A percentile compares a stretch with the other conserved stretches of the same genome.
Conservation (phyloP, 345 rosid genomes). For the Bretschneidera sinensis region DNA sequence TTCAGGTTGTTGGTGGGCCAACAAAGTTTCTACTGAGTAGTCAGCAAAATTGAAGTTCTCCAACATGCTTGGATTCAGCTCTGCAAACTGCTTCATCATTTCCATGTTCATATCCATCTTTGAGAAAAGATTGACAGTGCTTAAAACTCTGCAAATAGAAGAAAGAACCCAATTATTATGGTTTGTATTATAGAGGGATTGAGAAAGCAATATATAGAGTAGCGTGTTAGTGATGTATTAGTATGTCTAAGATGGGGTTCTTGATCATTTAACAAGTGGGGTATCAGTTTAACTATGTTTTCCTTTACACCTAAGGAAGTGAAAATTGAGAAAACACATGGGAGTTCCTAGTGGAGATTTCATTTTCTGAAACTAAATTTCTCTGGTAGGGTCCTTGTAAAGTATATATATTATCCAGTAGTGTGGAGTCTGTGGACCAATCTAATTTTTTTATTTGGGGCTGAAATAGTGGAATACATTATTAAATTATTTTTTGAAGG, state of each 20-base stretch:
- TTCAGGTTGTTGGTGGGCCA: conserved; percentile 26
- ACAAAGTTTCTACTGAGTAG: conserved; percentile 22
- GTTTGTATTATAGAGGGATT: neutral
- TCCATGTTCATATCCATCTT: conserved; percentile 29
- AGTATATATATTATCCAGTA: conserved; percentile 8
- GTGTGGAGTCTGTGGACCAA: conserved; percentile 10
- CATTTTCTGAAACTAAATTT: conserved; percentile 27
- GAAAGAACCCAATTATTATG: conserved; percentile 8
- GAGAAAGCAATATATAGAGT: conserved; percentile 9
- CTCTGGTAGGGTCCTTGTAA: conserved; percentile 20
- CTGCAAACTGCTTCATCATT: conserved; percentile 27
- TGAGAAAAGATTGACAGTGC: conserved; percentile 16
- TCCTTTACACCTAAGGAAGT: conserved; percentile 28
- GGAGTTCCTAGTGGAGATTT: conserved; percentile 15
- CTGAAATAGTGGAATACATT: conserved; percentile 2
- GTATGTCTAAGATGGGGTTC: neutral
- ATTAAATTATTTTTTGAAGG: neutral
- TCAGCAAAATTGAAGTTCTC: conserved; percentile 22
- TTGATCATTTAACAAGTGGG: conserved; percentile 8
- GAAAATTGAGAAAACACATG: conserved; percentile 18
- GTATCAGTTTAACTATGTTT: conserved; percentile 10
- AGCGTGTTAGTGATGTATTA: neutral
- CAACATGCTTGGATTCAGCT: conserved; percentile 25
- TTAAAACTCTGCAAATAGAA: conserved; percentile 25
- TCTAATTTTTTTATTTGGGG: conserved; percentile 7